Percentiles rank a stretch among this genome's conserved stretches.
These are phyloP conservation scores for Pyrrhoderma noxium DNA, from an alignment of 1,284 basidiomycete species.

Conservation along the genomic window DNA sequence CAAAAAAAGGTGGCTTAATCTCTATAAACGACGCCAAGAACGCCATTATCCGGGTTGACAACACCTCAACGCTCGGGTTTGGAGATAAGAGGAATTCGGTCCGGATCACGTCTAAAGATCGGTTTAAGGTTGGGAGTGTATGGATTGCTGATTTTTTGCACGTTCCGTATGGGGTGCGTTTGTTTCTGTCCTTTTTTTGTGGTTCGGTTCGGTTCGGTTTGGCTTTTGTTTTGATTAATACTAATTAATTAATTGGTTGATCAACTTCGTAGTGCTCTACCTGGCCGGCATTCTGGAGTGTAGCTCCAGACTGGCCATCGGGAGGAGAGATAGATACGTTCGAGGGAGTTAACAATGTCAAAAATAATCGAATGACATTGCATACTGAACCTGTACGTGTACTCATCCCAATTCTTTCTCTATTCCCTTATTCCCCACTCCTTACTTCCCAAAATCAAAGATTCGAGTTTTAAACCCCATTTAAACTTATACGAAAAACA, in stretches of 20 bases:
- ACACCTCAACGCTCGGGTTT: conserved; percentile 47
- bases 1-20: conserved; percentile 45
- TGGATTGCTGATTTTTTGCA: conserved; percentile 63
- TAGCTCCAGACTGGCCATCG: conserved; percentile 52
- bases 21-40: conserved; percentile 55
- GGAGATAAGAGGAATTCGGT: conserved; percentile 67
- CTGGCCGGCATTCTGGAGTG: conserved; percentile 67
- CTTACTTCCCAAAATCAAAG: conserved; percentile 1
- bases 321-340: conserved; percentile 75
- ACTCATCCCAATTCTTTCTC: neutral
- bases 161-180: conserved; percentile 52
- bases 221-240: neutral
- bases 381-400: conserved; percentile 44
- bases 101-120: conserved; percentile 52
- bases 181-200: too few relatives aligned
- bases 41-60: conserved; percentile 70
- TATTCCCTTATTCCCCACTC: neutral
- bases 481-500: too few relatives aligned
- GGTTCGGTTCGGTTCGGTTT: neutral
- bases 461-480: too few relatives aligned
- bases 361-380: conserved; percentile 59
- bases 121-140: conserved; percentile 56
- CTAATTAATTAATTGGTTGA: too few relatives aligned
- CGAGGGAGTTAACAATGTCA: conserved; percentile 63
- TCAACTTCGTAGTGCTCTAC: conserved; percentile 49